phyloP scores from a whole-genome alignment of 805 yeast species.

The Ogataea polymorpha region DNA sequence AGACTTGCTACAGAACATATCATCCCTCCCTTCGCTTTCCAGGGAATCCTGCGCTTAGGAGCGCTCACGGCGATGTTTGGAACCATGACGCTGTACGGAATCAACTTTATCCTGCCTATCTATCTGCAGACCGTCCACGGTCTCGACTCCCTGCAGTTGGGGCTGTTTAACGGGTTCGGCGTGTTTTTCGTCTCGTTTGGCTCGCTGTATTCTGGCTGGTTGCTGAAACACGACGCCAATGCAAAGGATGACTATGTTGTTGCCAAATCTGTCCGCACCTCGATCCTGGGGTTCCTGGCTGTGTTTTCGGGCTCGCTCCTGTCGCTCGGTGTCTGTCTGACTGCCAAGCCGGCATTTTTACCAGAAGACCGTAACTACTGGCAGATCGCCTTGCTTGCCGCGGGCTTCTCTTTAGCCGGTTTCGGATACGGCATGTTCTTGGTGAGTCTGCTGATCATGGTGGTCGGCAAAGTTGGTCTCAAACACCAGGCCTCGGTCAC shows the following conservation, averaged over 20 bases:
- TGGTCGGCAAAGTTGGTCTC: constrained; percentile 42
- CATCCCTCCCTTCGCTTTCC: constrained; percentile 38
- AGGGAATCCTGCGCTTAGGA: constrained; percentile 38
- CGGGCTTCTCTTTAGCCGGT: constrained; percentile 33
- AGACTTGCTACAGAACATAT: constrained; percentile 36
- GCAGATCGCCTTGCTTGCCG: constrained; percentile 22
- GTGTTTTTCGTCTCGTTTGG: constrained; percentile 40
- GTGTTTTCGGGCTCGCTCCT: constrained; percentile 24
- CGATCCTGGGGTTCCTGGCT: constrained; percentile 21
- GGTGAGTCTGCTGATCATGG: constrained; percentile 39
- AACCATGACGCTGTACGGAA: constrained; percentile 35
- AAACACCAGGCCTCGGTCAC: constrained; percentile 47
- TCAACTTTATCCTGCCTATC: constrained; percentile 37
- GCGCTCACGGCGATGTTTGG: constrained; percentile 38
- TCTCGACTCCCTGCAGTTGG: constrained; percentile 36
- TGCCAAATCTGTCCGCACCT: constrained; percentile 20
- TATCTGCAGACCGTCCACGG: constrained; percentile 44
- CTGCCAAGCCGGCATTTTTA: constrained; percentile 23
- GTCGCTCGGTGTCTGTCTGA: constrained; percentile 16
- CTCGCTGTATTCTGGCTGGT: constrained; percentile 37
- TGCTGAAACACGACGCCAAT: constrained; percentile 27
- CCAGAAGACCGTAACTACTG: constrained; percentile 16
- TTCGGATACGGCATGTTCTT: constrained; percentile 40
- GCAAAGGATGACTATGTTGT: constrained; percentile 18
- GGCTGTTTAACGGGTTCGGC: constrained; percentile 39